Conservation (phyloP, 805 yeast genomes). For the Myxozyma mucilagina region DNA sequence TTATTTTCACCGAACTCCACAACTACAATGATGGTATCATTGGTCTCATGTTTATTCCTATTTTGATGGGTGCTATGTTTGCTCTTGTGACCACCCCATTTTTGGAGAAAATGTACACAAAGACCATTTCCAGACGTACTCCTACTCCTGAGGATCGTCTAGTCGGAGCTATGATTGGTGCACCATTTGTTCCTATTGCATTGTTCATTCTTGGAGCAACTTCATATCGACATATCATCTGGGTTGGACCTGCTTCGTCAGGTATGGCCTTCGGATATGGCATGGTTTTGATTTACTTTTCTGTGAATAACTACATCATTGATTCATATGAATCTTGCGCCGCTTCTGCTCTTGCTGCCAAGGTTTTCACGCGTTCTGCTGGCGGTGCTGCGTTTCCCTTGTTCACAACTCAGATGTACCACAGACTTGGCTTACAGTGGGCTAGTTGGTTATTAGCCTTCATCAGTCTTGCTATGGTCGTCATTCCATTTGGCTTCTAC, state of each 20-base stretch:
- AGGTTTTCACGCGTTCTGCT: constrained; percentile 58
- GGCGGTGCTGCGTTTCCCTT: constrained; percentile 63
- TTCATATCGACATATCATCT: constrained; percentile 47
- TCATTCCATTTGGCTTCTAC: constrained; percentile 54
- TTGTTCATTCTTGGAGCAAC: constrained; percentile 65
- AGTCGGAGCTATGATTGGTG: constrained; percentile 52
- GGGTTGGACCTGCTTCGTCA: constrained; percentile 59
- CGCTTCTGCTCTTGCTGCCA: constrained; percentile 68
- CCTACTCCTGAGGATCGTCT: constrained; percentile 61
- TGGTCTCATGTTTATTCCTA: constrained; percentile 88
- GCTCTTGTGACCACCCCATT: constrained; percentile 76
- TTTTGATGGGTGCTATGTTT: constrained; percentile 77
- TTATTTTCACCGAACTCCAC: constrained; percentile 74
- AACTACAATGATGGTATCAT: constrained; percentile 74
- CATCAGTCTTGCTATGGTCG: constrained; percentile 51
- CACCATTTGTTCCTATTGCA: constrained; percentile 51
- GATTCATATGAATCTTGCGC: constrained; percentile 74
- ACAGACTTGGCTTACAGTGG: constrained; percentile 52
- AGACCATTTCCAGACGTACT: constrained; percentile 39
- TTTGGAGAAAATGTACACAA: constrained; percentile 63
- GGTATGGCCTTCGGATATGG: constrained; percentile 58
- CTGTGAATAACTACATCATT: constrained; percentile 71
- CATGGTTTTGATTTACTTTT: constrained; percentile 57
- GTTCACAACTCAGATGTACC: constrained; percentile 58
- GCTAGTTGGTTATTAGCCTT: constrained; percentile 57